A percentile compares a stretch with the other conserved stretches of the same genome.
Conservation (phyloP, 345 rosid genomes). For the Linum lewisii region DNA sequence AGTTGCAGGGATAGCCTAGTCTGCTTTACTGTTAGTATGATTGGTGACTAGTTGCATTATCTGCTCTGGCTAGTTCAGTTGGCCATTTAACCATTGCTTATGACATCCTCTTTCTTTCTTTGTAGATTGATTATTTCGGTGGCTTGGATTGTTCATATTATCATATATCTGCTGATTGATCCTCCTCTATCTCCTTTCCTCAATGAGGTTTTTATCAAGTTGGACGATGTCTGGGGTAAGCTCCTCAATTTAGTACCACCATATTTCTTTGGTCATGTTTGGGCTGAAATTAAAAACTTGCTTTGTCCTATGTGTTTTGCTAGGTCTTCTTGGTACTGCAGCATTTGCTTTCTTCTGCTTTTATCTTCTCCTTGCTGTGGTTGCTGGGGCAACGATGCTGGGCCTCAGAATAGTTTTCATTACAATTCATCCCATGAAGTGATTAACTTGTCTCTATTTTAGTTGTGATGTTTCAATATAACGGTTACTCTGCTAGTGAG, state of each 20-base stretch:
- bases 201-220: conserved; percentile 93
- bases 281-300: conserved; percentile 7
- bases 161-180: conserved; percentile 66
- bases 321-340: conserved; percentile 91
- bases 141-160: conserved; percentile 94
- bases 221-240: conserved; percentile 95
- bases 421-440: conserved; percentile 98
- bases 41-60: too few species aligned
- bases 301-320: conserved; percentile 11
- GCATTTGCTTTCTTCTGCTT: conserved; percentile 98
- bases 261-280: neutral
- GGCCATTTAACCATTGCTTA: too few species aligned
- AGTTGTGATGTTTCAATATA: neutral
- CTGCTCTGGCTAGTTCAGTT: too few species aligned
- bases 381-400: conserved; percentile 98
- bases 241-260: conserved; percentile 7
- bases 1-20: too few species aligned
- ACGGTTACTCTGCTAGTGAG: neutral
- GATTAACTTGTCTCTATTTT: conserved; percentile 12
- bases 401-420: conserved; percentile 83
- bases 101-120: neutral
- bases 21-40: too few species aligned
- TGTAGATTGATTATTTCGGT: conserved; percentile 80
- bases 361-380: conserved; percentile 84
- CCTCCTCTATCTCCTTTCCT: conserved; percentile 90